phyloP scores from a whole-genome alignment of 2,329 filamentous ascomycete genomes.

The Verticillium alfalfae region DNA sequence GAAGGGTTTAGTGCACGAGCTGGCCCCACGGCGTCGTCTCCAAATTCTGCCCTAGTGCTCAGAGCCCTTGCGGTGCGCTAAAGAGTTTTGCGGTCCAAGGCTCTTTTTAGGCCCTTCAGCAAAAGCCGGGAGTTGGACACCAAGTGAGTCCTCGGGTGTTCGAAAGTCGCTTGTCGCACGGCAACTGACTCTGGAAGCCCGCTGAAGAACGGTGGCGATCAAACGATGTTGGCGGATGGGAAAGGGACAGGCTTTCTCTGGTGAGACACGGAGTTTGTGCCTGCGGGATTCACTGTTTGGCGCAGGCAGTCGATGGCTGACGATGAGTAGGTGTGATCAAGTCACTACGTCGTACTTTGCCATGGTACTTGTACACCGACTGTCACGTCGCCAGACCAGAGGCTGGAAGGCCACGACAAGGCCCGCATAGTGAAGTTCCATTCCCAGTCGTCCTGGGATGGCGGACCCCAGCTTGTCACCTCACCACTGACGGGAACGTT shows the following conservation, averaged over 20 bases:
- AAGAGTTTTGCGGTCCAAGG: neutral
- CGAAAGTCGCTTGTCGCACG: neutral
- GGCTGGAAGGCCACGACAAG: neutral
- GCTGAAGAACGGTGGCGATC: neutral
- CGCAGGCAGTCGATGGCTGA: neutral
- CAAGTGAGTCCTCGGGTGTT: neutral
- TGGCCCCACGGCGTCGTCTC: neutral
- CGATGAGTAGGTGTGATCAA: neutral
- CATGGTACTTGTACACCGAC: neutral
- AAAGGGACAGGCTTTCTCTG: neutral
- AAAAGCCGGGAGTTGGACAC: neutral
- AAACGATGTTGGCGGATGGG: neutral
- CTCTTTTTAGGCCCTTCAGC: neutral
- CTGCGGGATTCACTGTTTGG: neutral
- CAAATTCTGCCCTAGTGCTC: neutral
- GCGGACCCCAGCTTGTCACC: neutral
- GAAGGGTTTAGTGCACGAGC: neutral
- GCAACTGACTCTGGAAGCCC: neutral
- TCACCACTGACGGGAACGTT: neutral
- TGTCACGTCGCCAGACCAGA: neutral
- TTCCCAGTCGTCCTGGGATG: neutral
- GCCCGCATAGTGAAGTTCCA: neutral
- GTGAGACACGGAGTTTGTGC: neutral
- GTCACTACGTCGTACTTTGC: neutral
- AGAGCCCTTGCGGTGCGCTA: neutral